A percentile compares a stretch with the other conserved stretches of the same genome.
Evolutionary conservation across 108 stramenopile genomes (phyloP).

Genomic region (Stephanodiscus minutulus): DNA sequence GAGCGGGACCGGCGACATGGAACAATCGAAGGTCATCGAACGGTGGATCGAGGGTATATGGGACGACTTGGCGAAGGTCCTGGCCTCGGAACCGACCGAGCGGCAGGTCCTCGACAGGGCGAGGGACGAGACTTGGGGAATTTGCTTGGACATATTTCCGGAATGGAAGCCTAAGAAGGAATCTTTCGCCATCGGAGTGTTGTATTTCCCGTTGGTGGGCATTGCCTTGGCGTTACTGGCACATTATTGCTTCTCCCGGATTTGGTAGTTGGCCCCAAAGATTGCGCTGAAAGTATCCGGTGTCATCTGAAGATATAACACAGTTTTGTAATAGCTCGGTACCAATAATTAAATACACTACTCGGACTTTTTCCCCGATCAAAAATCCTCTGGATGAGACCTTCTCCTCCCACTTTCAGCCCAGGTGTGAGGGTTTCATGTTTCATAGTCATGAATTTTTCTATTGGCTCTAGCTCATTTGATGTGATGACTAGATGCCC

Average conservation of each 20-base stretch:
- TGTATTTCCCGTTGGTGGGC: conserved; percentile 23
- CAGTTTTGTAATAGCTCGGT: no score
- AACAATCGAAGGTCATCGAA: conserved; percentile 63
- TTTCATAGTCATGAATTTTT: no score
- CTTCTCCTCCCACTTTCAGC: no score
- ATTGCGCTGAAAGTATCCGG: no score
- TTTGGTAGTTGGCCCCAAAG: no score
- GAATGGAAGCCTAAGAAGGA: conserved; percentile 35
- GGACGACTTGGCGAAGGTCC: conserved; percentile 36
- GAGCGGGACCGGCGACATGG: conserved; percentile 58
- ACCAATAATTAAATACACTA: no score
- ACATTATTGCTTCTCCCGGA: conserved; percentile 23
- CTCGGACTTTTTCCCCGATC: no score
- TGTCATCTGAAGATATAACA: no score
- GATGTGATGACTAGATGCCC: no score
- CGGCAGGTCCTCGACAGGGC: conserved; percentile 17
- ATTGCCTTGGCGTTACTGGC: conserved; percentile 24
- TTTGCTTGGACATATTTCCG: conserved; percentile 40
- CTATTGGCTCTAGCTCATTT: no score
- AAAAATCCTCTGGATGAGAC: no score
- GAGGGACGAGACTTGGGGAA: conserved; percentile 34
- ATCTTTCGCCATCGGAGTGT: conserved; percentile 11
- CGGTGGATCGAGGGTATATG: conserved; percentile 47
- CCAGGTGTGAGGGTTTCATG: no score
- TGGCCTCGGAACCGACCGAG: neutral